phyloP scores from a whole-genome alignment of 352 stramenopile genomes.

The Globisporangium abappressorium region DNA sequence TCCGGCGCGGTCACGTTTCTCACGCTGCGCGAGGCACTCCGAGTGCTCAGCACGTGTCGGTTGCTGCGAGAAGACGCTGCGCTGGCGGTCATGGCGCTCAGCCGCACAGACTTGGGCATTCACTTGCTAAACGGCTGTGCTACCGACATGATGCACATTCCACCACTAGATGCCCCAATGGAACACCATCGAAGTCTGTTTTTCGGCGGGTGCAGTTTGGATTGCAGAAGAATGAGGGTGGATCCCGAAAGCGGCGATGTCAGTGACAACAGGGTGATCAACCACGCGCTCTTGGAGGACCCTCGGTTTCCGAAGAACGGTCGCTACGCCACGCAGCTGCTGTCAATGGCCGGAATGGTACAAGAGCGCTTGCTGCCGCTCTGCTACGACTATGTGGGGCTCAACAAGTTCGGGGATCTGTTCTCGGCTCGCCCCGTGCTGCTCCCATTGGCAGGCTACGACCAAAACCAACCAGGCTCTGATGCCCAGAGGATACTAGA shows the following conservation, averaged over 20 bases:
- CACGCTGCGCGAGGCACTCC: conserved; percentile 23
- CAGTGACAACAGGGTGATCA: conserved; percentile 17
- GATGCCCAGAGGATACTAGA: not conserved
- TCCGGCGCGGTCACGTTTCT: conserved; percentile 28
- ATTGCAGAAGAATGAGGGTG: conserved; percentile 15
- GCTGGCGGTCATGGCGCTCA: conserved; percentile 25
- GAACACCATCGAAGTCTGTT: conserved; percentile 9
- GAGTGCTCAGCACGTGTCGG: conserved; percentile 26
- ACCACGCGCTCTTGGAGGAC: conserved; percentile 27
- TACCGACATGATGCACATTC: conserved; percentile 32
- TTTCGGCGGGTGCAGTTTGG: conserved; percentile 5
- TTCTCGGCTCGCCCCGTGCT: conserved; percentile 28
- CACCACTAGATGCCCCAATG: conserved; percentile 12
- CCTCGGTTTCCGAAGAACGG: conserved; percentile 14
- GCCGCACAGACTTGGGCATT: conserved; percentile 22
- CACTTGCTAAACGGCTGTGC: conserved; percentile 33
- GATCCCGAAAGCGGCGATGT: conserved; percentile 21
- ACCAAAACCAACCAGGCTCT: conserved; percentile 8
- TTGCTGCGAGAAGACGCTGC: conserved; percentile 25
- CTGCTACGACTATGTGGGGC: conserved; percentile 24
- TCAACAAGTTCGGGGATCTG: conserved; percentile 34
- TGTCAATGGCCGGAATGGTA: conserved; percentile 29
- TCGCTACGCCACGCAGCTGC: conserved; percentile 27
- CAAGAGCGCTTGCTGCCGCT: conserved; percentile 25
- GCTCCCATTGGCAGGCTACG: conserved; percentile 18